phyloP scores from a whole-genome alignment of 2,329 filamentous ascomycete genomes.

The Cercospora sp. region DNA sequence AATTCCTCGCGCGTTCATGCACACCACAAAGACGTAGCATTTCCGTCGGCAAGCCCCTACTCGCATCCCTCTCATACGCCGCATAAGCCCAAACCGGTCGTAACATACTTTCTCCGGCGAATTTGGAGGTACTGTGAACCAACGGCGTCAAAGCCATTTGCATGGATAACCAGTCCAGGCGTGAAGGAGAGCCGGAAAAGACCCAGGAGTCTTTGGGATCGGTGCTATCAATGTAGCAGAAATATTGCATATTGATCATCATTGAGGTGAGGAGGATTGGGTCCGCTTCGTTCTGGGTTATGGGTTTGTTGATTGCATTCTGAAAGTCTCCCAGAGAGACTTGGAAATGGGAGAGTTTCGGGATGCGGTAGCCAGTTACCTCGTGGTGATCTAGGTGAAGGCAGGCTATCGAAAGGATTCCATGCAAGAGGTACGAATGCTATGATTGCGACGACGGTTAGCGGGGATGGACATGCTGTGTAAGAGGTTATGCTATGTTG shows the following conservation, averaged over 20 bases:
- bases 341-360: conserved; percentile 18
- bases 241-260: conserved; percentile 19
- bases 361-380: background rate
- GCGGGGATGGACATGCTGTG: background rate
- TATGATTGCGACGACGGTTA: background rate
- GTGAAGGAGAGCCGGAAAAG: conserved; percentile 7
- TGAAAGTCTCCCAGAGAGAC: conserved; percentile 16
- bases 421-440: conserved; percentile 15
- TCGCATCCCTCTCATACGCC: conserved; percentile 2
- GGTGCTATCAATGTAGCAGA: conserved; percentile 7
- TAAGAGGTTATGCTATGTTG: background rate
- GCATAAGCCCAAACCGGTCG: conserved; percentile 2
- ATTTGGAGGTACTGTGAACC: conserved; percentile 6
- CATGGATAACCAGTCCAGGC: conserved; percentile 14
- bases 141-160: conserved; percentile 16
- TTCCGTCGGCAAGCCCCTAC: conserved; percentile 3
- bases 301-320: conserved; percentile 14
- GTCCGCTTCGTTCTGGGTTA: conserved; percentile 12
- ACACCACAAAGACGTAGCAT: conserved; percentile 19
- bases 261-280: conserved; percentile 17
- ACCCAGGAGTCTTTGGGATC: conserved; percentile 15
- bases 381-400: conserved; percentile 12
- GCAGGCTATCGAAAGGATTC: conserved; percentile 14
- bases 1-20: conserved; percentile 7
- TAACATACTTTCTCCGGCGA: conserved; percentile 13